These are phyloP conservation scores for Smittium culicis DNA, from an alignment of 371 early-diverging fungal genomes.

Conservation along the genomic window DNA sequence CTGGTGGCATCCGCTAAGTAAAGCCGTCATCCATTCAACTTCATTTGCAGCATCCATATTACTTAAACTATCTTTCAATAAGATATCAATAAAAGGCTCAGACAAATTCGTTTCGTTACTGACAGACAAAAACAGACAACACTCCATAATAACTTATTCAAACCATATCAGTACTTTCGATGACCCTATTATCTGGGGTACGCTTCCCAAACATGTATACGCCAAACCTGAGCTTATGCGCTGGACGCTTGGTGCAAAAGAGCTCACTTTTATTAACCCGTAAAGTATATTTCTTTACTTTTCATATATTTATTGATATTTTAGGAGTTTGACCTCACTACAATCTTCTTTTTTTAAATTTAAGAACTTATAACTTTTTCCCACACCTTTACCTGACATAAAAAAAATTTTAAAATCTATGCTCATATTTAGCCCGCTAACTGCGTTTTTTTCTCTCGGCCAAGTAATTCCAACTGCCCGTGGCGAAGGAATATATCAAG, in stretches of 20 bases:
- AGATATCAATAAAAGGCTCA: conserved; percentile 38
- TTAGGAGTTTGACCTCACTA: too few species aligned
- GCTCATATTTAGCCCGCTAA: conserved; percentile 38
- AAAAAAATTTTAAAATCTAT: too few species aligned
- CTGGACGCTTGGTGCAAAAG: conserved; percentile 76
- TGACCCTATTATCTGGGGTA: conserved; percentile 73
- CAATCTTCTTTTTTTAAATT: too few species aligned
- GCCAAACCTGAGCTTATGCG: conserved; percentile 40
- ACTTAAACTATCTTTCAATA: conserved; percentile 36
- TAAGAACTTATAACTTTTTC: too few species aligned
- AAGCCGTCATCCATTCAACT: conserved; percentile 32
- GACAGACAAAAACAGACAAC: conserved; percentile 38
- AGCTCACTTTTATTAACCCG: conserved; percentile 63
- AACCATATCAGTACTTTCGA: conserved; percentile 42
- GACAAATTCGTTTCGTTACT: conserved; percentile 42
- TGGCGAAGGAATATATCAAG: conserved; percentile 73
- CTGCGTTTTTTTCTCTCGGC: conserved; percentile 59
- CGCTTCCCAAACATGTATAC: conserved; percentile 39
- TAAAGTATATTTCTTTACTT: too few species aligned
- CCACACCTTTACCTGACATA: too few species aligned
- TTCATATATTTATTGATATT: too few species aligned
- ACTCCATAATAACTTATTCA: conserved; percentile 49
- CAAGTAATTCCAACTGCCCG: conserved; percentile 70
- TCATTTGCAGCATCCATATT: conserved; percentile 38
- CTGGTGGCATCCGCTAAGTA: conserved; percentile 38